Evolutionary conservation across 768 basidiomycete genomes (phyloP).

Genomic region (Lactarius hengduanensis): DNA sequence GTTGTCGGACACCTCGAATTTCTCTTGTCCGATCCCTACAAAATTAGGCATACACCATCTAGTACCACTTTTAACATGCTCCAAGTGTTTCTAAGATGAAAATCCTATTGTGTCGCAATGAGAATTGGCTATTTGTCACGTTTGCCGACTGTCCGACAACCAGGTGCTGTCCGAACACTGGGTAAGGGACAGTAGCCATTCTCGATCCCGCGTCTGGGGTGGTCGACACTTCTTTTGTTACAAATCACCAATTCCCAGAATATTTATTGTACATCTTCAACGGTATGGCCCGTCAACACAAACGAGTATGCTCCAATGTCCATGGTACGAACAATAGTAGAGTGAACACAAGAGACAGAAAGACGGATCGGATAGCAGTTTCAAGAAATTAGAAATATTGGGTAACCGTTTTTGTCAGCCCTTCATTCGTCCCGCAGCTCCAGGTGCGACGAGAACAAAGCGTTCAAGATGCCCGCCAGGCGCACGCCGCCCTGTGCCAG

Average conservation of each 20-base stretch:
- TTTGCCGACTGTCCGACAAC: too few relatives aligned
- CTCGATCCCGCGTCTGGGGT: not conserved
- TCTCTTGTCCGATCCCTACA: too few relatives aligned
- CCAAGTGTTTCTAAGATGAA: too few relatives aligned
- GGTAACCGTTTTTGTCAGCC: not conserved
- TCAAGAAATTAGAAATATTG: not conserved
- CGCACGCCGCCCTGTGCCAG: slow-evolving; percentile 82
- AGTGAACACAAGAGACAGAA: not conserved
- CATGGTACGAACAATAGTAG: not conserved
- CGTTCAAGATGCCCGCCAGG: slow-evolving; percentile 81
- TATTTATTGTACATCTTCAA: not conserved
- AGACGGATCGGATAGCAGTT: not conserved
- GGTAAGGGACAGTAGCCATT: not conserved
- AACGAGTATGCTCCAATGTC: not conserved
- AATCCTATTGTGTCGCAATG: too few relatives aligned
- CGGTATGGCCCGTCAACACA: not conserved
- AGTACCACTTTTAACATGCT: too few relatives aligned
- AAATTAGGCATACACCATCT: too few relatives aligned
- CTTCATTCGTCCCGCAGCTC: slow-evolving; percentile 1
- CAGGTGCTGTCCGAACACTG: too few relatives aligned
- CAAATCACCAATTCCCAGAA: not conserved
- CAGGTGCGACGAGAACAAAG: slow-evolving; percentile 47
- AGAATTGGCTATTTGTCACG: too few relatives aligned
- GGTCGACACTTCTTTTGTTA: not conserved
- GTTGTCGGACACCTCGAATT: too few relatives aligned